phyloP scores from a whole-genome alignment of 108 stramenopile species.

The Skeletonema tropicum region DNA sequence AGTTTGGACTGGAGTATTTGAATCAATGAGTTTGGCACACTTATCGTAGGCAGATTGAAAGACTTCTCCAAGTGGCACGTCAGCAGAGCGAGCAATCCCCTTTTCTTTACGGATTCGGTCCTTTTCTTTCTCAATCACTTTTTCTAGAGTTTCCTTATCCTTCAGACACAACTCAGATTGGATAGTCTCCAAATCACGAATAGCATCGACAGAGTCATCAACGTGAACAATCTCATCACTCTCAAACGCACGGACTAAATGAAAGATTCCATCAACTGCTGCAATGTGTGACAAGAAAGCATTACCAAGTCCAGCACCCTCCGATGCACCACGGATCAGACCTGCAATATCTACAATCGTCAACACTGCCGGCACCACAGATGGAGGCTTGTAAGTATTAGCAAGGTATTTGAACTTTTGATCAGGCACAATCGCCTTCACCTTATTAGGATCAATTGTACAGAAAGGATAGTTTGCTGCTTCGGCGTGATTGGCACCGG shows the following conservation, averaged over 20 bases:
- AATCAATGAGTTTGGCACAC: slow-evolving; percentile 73
- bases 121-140: slow-evolving; percentile 73
- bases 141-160: slow-evolving; percentile 78
- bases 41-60: slow-evolving; percentile 82
- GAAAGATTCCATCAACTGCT: slow-evolving; percentile 98
- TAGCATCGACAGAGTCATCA: slow-evolving; percentile 98
- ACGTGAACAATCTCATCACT: slow-evolving; percentile 98
- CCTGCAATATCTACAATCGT: slow-evolving; percentile 99
- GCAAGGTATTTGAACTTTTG: slow-evolving; percentile 97
- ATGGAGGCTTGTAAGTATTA: slow-evolving; percentile 82
- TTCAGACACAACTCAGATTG: slow-evolving; percentile 95
- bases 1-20: slow-evolving; percentile 85
- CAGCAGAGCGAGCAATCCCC: slow-evolving; percentile 70
- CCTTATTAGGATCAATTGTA: slow-evolving; percentile 99
- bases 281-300: slow-evolving; percentile 98
- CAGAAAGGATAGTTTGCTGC: slow-evolving; percentile 95
- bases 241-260: slow-evolving; percentile 97
- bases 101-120: slow-evolving; percentile 88
- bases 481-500: slow-evolving; percentile 85
- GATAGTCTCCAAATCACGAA: slow-evolving; percentile 99
- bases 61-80: slow-evolving; percentile 67
- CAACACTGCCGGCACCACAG: slow-evolving; percentile 91
- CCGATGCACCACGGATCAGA: slow-evolving; percentile 95
- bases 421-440: slow-evolving; percentile 95
- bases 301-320: slow-evolving; percentile 99